These are phyloP conservation scores for Yamadazyma buinensis DNA, from an alignment of 1,139 yeast species.

Conservation along the genomic window DNA sequence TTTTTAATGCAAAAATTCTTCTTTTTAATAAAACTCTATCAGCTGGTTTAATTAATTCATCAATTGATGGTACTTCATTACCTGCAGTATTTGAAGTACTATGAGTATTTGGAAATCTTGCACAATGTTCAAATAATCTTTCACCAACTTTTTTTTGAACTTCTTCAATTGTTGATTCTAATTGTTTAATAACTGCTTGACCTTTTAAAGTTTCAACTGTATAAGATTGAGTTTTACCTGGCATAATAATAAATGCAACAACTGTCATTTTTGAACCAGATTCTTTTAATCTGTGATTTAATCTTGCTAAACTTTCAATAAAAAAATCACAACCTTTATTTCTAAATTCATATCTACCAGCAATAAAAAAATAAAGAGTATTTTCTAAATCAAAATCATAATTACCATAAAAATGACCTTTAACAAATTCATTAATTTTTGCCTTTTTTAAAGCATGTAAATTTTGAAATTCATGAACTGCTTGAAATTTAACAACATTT, in stretches of 20 bases:
- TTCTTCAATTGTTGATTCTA: slow-evolving; percentile 85
- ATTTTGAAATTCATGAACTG: slow-evolving; percentile 97
- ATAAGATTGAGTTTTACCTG: slow-evolving; percentile 89
- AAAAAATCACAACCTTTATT: slow-evolving; percentile 96
- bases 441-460: slow-evolving; percentile 89
- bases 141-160: slow-evolving; percentile 87
- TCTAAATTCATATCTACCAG: slow-evolving; percentile 95
- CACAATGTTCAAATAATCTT: slow-evolving; percentile 86
- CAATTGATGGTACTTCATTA: slow-evolving; percentile 56
- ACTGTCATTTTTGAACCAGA: slow-evolving; percentile 85
- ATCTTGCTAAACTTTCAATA: slow-evolving; percentile 87
- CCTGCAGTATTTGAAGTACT: slow-evolving; percentile 56
- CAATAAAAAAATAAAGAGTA: slow-evolving; percentile 91
- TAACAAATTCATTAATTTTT: slow-evolving; percentile 87
- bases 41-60: slow-evolving; percentile 80
- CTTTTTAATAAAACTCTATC: slow-evolving; percentile 89
- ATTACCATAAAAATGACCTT: slow-evolving; percentile 97
- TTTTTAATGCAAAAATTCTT: slow-evolving; percentile 87
- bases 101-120: slow-evolving; percentile 62
- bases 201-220: slow-evolving; percentile 95
- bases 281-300: slow-evolving; percentile 82
- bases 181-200: slow-evolving; percentile 90
- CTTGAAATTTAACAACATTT: slow-evolving; percentile 93
- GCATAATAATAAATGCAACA: slow-evolving; percentile 98
- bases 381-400: slow-evolving; percentile 92